These are phyloP conservation scores for Didymella pomorum DNA, from an alignment of 2,329 filamentous ascomycete species.

Conservation along the genomic window DNA sequence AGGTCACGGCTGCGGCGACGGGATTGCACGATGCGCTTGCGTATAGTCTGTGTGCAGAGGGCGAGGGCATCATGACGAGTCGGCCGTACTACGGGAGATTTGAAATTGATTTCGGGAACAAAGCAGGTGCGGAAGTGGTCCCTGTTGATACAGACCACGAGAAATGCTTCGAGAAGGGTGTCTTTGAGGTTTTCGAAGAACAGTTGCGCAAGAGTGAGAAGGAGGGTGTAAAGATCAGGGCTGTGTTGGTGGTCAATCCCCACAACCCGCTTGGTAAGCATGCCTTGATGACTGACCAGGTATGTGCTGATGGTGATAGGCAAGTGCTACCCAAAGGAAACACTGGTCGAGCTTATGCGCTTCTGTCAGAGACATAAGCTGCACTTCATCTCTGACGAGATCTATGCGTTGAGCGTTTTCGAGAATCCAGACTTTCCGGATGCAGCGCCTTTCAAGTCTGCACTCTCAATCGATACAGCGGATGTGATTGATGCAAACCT, in stretches of 20 bases:
- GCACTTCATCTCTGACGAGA: slow-evolving; percentile 66
- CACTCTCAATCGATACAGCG: slow-evolving; percentile 28
- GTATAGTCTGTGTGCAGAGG: slow-evolving; percentile 53
- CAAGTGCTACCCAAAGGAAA: slow-evolving; percentile 45
- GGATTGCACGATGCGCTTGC: slow-evolving; percentile 55
- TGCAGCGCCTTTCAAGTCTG: slow-evolving; percentile 32
- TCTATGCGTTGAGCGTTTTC: slow-evolving; percentile 65
- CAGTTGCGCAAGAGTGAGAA: neutral
- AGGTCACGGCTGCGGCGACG: slow-evolving; percentile 54
- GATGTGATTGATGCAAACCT: slow-evolving; percentile 57
- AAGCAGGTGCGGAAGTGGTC: slow-evolving; percentile 41
- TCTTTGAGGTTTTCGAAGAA: neutral
- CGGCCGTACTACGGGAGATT: slow-evolving; percentile 60
- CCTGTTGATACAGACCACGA: slow-evolving; percentile 28
- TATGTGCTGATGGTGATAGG: neutral
- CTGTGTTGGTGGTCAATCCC: slow-evolving; percentile 7
- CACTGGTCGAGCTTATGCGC: slow-evolving; percentile 55
- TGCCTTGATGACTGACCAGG: no score
- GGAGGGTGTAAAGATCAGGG: neutral
- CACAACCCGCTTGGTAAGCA: slow-evolving; percentile 14
- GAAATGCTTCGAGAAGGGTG: slow-evolving; percentile 16
- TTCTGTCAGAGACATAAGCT: slow-evolving; percentile 60
- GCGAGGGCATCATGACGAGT: slow-evolving; percentile 58
- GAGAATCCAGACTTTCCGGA: slow-evolving; percentile 12
- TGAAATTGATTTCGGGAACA: slow-evolving; percentile 57